Base-by-base conservation (phyloP, 2,329 filamentous ascomycete species). In the Exophiala alcalophila region DNA sequence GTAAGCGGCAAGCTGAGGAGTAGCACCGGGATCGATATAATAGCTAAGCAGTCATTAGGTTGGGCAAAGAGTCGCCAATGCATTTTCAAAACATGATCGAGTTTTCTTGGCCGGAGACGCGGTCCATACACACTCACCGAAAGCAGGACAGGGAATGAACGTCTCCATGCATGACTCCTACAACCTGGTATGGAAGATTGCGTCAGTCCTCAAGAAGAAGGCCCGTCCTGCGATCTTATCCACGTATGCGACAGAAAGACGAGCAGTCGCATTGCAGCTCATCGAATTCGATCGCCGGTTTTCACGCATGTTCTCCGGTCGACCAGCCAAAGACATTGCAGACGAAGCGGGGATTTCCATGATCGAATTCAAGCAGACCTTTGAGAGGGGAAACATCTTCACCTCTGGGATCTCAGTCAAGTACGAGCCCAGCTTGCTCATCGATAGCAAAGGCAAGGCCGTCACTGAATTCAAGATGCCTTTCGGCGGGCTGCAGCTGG, bases 41-140 rank as follows among this genome's bases (percentile, higher is more conserved):
- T n/a, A n/a, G n/a, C n/a, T n/a, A n/a, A n/a, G n/a, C n/a, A n/a
- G n/a, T n/a, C n/a, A n/a, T n/a, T 14, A 14, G 10, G 23, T 38
- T 8, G 25, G 34, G 4, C 81, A 85, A 57, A 70, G 83, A 4
- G 73, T 84, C 0, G 78, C 75, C 3, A 72, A 69, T 1, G 66
- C 71, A 28, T 84, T 83, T 60, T 74, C 71, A 27, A 68, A 69
- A 5, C 62, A 68, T 9, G 70, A 75, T 16, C 72, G 81, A 3
- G 70, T 89, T 7, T 88, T 89, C 59, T 68, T 87, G 4, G 80
- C 81, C 0, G 84, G 83, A 2, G 83, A 86, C 60, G 82, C 80
- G 1, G 76, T 77, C 1, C 71, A 73, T 53, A 77, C 72, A 1
- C 71, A 74, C 53, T 48, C 40, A 23, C 34, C 29, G 12, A 30